Evolutionary conservation across 2,329 filamentous ascomycete genomes (phyloP).

Genomic region (Furcasterigmium sp.): DNA sequence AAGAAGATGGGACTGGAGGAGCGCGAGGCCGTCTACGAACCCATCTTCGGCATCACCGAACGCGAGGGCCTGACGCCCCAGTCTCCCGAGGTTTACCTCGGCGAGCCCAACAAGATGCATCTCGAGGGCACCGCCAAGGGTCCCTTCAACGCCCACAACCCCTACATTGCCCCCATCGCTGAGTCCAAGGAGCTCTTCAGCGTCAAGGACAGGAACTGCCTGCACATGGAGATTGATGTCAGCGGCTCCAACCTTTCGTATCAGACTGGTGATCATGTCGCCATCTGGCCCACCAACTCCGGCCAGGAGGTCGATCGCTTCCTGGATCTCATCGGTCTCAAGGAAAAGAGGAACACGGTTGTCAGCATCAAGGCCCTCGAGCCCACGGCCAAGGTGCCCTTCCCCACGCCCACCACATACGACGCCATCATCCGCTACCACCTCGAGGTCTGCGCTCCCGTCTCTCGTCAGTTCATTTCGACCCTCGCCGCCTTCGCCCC

Average conservation of each 20-base stretch:
- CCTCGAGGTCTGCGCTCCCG: conserved; percentile 90
- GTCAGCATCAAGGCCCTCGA: conserved; percentile 88
- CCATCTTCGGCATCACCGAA: conserved; percentile 78
- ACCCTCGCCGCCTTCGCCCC: conserved; percentile 86
- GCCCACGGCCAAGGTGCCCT: conserved; percentile 93
- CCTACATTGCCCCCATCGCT: conserved; percentile 88
- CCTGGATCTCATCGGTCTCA: conserved; percentile 70
- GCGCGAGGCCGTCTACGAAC: conserved; percentile 93
- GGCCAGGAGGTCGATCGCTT: conserved; percentile 90
- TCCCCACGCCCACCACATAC: conserved; percentile 94
- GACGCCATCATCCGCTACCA: conserved; percentile 92
- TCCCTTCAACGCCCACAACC: conserved; percentile 94
- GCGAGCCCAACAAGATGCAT: conserved; percentile 94
- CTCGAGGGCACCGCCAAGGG: conserved; percentile 79
- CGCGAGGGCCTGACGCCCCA: conserved; percentile 68
- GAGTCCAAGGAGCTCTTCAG: conserved; percentile 90
- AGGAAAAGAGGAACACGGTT: conserved; percentile 72
- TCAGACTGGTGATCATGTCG: conserved; percentile 95
- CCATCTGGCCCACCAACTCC: conserved; percentile 93
- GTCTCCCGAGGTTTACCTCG: conserved; percentile 80
- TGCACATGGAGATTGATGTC: conserved; percentile 94
- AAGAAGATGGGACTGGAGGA: conserved; percentile 86
- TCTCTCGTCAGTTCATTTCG: conserved; percentile 92
- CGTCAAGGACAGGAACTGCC: conserved; percentile 85
- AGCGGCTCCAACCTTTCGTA: conserved; percentile 85